Evolutionary conservation across 345 rosid genomes (phyloP), one percentile per base, ranked within the genome.

Genomic region (Melastoma malabathricum): DNA sequence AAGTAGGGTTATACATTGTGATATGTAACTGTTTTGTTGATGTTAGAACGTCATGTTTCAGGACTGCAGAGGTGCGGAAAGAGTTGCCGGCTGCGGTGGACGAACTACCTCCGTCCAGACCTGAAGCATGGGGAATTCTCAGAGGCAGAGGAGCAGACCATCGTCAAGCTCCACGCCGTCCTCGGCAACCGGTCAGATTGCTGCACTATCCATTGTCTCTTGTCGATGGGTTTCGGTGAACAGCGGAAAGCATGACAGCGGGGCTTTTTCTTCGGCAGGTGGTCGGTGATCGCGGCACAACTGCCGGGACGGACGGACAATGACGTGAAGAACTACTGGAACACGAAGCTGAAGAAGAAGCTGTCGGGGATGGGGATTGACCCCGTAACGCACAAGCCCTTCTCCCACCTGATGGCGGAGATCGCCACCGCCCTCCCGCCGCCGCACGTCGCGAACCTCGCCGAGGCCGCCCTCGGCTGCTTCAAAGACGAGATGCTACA

Each of bases 401-500:
- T 93, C 70, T 93, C 99, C 3, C 99, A 89, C 52, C 92, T 93
- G 43, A 85, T 93, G 95, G 99, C 89, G 4, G 95, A 85, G 78
- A 93, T 88, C 3, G 87, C 96, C 55, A 85, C 95, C 64, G 84
- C 95, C 1, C 70, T 88, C 34, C 88, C 90, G 3, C 94, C 99
- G 3, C 95, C 95, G 0, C 99, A 93, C 44, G 86, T 84, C 51
- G 84, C 94, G 68, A 81, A 85, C 68, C 86, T 93, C 0, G 94
- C 95, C 0, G 99, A 93, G 73, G 99, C 95, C 5, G 94, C 99
- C 1, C 86, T 93, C 2, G 97, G 97, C 27, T 93, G 97, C 81
- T 93, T 92, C 70, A 84, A 92, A 55, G 98, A 92, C 56, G 97
- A 92, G 58, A 92, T 92, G 97, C 90, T 86, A 51, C 97, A 83